Percentiles rank a stretch among this genome's conserved stretches.
Evolutionary conservation across 768 basidiomycete genomes (phyloP).

Genomic region (Tylopilus felleus): DNA sequence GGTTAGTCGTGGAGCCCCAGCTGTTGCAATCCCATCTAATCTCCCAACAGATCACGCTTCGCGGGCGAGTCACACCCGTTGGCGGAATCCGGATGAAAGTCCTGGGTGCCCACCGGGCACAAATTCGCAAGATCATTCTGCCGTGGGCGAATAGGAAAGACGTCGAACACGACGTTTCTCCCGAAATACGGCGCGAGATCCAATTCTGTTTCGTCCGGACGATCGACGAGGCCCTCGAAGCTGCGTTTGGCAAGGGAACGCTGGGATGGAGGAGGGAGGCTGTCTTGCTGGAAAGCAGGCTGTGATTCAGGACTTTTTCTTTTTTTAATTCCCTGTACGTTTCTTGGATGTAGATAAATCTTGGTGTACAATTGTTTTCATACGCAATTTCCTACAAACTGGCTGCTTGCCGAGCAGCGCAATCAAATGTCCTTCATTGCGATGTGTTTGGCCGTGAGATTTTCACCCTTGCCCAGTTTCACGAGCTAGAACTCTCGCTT

Average conservation of each 20-base stretch:
- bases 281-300: slow-evolving; percentile 50
- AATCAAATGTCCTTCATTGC: no score
- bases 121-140: slow-evolving; percentile 78
- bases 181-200: slow-evolving; percentile 69
- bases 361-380: not conserved
- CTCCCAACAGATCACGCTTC: slow-evolving; percentile 62
- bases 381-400: not conserved
- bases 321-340: not conserved
- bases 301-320: slow-evolving; percentile 29
- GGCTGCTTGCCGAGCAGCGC: not conserved
- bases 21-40: not conserved
- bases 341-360: not conserved
- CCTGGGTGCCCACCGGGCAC: slow-evolving; percentile 84
- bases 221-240: slow-evolving; percentile 76
- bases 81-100: slow-evolving; percentile 93
- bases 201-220: slow-evolving; percentile 80
- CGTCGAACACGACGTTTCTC: slow-evolving; percentile 79
- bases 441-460: no score
- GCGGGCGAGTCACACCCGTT: slow-evolving; percentile 78
- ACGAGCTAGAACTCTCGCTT: no score
- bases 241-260: slow-evolving; percentile 71
- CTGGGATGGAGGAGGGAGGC: slow-evolving; percentile 61
- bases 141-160: slow-evolving; percentile 86
- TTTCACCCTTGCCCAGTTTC: no score
- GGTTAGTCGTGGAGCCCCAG: slow-evolving; percentile 34